Evolutionary conservation across 768 basidiomycete genomes (phyloP).

Genomic region (Termitomyces sp.): DNA sequence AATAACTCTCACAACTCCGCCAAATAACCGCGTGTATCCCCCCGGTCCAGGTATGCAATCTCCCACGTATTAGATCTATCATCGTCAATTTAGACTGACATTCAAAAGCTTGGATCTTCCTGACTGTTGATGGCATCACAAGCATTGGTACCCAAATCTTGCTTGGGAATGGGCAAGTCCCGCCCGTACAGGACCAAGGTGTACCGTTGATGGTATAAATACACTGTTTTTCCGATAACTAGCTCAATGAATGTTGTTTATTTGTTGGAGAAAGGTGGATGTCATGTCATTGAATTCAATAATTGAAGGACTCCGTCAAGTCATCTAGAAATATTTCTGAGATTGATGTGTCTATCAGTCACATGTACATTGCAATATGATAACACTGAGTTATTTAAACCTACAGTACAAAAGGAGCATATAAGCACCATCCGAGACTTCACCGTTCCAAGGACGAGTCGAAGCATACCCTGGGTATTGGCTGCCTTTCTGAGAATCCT

Average conservation of each 20-base stretch:
- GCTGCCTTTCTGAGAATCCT: no score
- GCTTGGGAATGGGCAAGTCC: constrained; percentile 31
- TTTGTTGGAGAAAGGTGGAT: neutral
- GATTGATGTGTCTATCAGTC: no score
- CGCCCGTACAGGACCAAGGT: constrained; percentile 30
- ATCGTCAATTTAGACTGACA: neutral
- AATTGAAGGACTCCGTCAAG: neutral
- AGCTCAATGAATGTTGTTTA: neutral
- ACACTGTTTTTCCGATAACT: neutral
- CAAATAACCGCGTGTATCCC: constrained; percentile 33
- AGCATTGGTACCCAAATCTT: constrained; percentile 29
- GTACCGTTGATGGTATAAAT: constrained; percentile 1
- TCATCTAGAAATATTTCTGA: no score
- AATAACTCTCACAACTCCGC: constrained; percentile 29
- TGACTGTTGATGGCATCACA: constrained; percentile 28
- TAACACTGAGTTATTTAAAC: no score
- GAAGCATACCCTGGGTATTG: no score
- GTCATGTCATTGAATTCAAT: neutral
- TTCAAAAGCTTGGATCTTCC: constrained; percentile 20
- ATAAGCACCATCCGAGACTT: no score
- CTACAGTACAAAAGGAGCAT: no score
- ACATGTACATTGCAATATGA: no score
- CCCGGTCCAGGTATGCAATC: constrained; percentile 23
- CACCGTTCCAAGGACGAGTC: no score
- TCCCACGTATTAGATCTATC: no score